Base-by-base conservation (phyloP, 2,329 filamentous ascomycete species). In the Alternaria sp. region DNA sequence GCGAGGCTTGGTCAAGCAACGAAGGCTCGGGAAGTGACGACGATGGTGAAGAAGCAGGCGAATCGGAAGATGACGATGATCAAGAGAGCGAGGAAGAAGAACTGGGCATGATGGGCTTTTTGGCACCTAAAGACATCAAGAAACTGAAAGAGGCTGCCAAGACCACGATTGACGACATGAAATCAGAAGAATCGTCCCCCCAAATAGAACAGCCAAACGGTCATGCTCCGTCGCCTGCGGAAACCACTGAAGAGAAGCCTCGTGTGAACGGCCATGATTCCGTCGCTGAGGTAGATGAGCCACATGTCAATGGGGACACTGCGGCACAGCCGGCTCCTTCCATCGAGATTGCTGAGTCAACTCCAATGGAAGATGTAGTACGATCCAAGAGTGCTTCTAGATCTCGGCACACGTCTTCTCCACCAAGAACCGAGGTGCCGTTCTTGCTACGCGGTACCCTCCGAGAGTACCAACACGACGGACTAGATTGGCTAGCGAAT, bases 401-500 rank as follows among this genome's bases (percentile, higher is more conserved):
- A 53, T 76, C 75, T 44, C 74, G 72, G 11, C 71, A 70, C 32
- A 57, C 64, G 8, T 77, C 75, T 18, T 72, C 71, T 6, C 72
- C 75, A 26, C 66, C 71, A 24, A 71, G 75, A 5, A 74, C 73
- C 20, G 74, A 78, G 47, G 75, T 78, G 8, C 78, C 64, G 57
- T 93, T 72, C 62, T 85, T 99, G 11, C 83, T 97, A 0, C 90
- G 95, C 51, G 95, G 95, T 20, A 96, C 88, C 0, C 82, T 99
- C 11, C 91, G 96, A 76, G 94, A 97, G 76, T 99, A 99, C 74
- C 95, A 99, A 71, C 95, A 97, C 72, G 92, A 92, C 72, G 96
- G 95, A n/a, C 82, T 99, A 7, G 95, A 99, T 76, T 99, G 95
- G 95, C 88, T 99, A 47, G 93, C 94, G 2, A 92, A 93, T 0